These are phyloP conservation scores for Eutrema japonicum DNA, from an alignment of 345 rosid genomes.

Conservation along the genomic window DNA sequence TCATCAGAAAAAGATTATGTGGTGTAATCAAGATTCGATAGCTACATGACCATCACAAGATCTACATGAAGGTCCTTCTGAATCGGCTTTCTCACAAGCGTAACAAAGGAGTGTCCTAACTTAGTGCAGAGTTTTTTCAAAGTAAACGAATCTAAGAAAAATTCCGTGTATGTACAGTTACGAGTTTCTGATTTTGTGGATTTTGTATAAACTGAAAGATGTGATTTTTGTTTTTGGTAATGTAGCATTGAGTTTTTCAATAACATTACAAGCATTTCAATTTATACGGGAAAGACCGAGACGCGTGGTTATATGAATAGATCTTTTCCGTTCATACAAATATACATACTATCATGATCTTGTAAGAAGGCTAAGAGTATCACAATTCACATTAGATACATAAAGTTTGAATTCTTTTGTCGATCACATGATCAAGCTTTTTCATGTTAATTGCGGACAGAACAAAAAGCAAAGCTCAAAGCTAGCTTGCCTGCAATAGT, in stretches of 20 bases:
- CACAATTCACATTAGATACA: background rate
- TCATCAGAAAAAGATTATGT: conserved; percentile 25
- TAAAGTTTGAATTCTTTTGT: background rate
- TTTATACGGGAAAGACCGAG: background rate
- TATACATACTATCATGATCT: background rate
- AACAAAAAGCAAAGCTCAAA: conserved; percentile 1
- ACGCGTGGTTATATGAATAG: background rate
- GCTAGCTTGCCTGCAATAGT: conserved; percentile 61
- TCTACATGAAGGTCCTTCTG: background rate
- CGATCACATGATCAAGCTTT: background rate
- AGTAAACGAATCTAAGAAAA: conserved; percentile 14
- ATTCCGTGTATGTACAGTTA: background rate
- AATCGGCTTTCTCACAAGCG: conserved; percentile 13
- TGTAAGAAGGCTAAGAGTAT: background rate
- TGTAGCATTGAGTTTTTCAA: conserved; percentile 13
- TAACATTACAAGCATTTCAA: background rate
- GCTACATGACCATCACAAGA: conserved; percentile 22
- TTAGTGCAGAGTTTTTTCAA: background rate
- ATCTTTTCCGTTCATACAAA: background rate
- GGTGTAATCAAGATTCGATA: background rate
- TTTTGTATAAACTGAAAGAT: background rate
- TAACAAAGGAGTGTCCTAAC: conserved; percentile 16
- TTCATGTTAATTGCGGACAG: conserved; percentile 18
- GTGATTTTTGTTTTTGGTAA: background rate
- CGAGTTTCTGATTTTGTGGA: conserved; percentile 17